Percentiles rank a stretch among this genome's conserved stretches.
These are phyloP conservation scores for Zygnema cylindricum DNA, from an alignment of 139 green algal species.

Conservation along the genomic window DNA sequence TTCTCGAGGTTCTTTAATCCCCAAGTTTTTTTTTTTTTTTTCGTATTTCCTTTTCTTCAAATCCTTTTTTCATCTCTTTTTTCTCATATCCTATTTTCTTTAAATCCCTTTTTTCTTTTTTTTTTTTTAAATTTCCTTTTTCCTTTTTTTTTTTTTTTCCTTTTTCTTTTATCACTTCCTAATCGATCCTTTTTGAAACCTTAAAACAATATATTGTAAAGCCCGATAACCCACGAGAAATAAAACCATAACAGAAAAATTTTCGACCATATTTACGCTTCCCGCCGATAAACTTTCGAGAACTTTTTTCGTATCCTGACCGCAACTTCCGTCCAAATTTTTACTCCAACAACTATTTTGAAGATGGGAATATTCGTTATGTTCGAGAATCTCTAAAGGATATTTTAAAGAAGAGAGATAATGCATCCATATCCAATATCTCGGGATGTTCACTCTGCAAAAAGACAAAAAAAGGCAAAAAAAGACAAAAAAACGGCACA, in stretches of 20 bases:
- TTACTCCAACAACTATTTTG: conserved; percentile 6
- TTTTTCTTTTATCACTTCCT: conserved; percentile 29
- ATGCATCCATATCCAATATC: conserved; percentile 65
- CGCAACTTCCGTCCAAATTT: background rate
- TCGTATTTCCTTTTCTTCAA: too few relatives aligned
- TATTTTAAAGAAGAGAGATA: conserved; percentile 66
- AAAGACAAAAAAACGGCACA: too few relatives aligned
- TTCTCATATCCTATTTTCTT: too few relatives aligned
- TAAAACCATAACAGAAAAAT: background rate
- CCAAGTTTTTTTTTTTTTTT: too few relatives aligned
- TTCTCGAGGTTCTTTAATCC: too few relatives aligned
- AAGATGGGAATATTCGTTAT: conserved; percentile 54
- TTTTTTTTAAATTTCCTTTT: background rate
- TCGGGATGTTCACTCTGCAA: conserved; percentile 49
- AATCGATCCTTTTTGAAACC: conserved; percentile 1
- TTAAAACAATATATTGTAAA: conserved; percentile 40
- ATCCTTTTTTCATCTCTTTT: too few relatives aligned
- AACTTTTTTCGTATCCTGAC: conserved; percentile 3
- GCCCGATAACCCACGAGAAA: conserved; percentile 41
- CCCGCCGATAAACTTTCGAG: conserved; percentile 15
- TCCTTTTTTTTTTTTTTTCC: background rate
- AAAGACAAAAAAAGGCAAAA: too few relatives aligned
- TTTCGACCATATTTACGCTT: conserved; percentile 11
- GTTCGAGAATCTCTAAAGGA: conserved; percentile 47
- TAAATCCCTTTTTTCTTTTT: too few relatives aligned